Conservation (phyloP, 352 stramenopile species). For the Globisporangium recalcitrans region DNA sequence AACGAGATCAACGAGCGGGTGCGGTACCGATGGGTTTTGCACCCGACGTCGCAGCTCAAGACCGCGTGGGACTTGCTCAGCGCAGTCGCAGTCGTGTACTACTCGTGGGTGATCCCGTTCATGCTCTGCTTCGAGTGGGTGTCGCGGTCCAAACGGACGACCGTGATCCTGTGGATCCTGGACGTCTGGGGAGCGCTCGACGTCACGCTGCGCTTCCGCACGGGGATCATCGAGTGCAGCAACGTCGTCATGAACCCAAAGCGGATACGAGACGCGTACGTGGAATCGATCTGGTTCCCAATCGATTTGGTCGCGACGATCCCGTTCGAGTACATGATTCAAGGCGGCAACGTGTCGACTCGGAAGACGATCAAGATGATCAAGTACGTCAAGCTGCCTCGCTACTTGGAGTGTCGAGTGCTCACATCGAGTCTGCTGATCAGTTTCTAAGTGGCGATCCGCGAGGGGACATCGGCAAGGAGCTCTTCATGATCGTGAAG, state of each 20-base stretch:
- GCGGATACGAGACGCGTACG: conserved; percentile 38
- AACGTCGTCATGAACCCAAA: conserved; percentile 49
- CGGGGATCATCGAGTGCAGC: conserved; percentile 52
- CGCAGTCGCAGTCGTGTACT: conserved; percentile 52
- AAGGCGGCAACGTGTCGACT: conserved; percentile 32
- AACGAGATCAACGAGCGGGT: conserved; percentile 49
- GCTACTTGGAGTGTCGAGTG: conserved; percentile 41
- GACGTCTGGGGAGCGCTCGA: conserved; percentile 48
- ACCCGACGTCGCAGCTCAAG: conserved; percentile 47
- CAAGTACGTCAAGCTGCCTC: conserved; percentile 67
- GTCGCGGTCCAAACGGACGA: conserved; percentile 19
- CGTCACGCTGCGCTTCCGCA: conserved; percentile 51
- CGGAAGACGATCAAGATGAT: conserved; percentile 74
- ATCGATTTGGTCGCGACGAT: conserved; percentile 55
- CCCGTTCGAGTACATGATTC: conserved; percentile 54
- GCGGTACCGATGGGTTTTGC: conserved; percentile 44
- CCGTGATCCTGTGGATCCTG: conserved; percentile 38
- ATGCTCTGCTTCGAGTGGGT: conserved; percentile 74
- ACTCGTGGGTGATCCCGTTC: conserved; percentile 70
- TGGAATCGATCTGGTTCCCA: conserved; percentile 55
- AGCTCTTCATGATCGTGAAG: conserved; percentile 74
- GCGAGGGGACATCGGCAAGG: conserved; percentile 57
- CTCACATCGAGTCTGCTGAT: conserved; percentile 37
- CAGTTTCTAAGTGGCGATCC: conserved; percentile 56
- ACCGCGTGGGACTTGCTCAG: conserved; percentile 54